Conservation (phyloP, 1,284 basidiomycete genomes). For the Naganishia cerealis region DNA sequence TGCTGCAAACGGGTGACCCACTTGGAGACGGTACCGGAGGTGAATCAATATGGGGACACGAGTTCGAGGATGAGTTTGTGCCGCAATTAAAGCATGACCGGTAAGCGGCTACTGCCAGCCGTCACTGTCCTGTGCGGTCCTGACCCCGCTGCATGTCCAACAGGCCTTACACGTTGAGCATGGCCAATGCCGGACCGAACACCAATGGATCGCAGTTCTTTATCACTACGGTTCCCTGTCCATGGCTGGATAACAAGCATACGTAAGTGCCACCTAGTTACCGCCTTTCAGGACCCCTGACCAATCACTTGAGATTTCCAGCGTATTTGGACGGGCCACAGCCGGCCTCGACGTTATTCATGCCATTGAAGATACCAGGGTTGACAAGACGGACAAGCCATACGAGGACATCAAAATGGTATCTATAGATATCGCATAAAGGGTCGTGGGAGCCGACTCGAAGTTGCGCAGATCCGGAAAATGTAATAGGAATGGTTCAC, state of each 20-base stretch:
- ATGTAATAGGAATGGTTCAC: conserved; percentile 1
- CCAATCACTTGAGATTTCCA: conserved; percentile 37
- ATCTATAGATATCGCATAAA: conserved; percentile 59
- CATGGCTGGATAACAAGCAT: conserved; percentile 74
- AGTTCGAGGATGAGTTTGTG: conserved; percentile 94
- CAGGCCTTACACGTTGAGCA: conserved; percentile 93
- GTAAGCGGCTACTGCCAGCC: conserved; percentile 54
- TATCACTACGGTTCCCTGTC: conserved; percentile 92
- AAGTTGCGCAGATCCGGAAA: neutral
- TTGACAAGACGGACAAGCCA: conserved; percentile 75
- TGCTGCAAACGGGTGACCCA: conserved; percentile 98
- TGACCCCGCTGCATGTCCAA: conserved; percentile 3
- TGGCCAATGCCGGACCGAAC: conserved; percentile 89
- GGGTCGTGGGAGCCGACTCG: neutral
- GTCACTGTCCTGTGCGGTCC: neutral
- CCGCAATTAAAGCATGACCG: conserved; percentile 86
- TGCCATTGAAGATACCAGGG: conserved; percentile 65
- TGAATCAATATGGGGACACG: conserved; percentile 85
- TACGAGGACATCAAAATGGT: conserved; percentile 86
- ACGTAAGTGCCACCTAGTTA: conserved; percentile 47
- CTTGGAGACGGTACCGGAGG: conserved; percentile 97
- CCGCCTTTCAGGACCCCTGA: neutral
- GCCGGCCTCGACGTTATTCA: conserved; percentile 60
- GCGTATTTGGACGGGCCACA: conserved; percentile 60
- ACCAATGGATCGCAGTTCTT: conserved; percentile 95